Evolutionary conservation across 108 stramenopile species (phyloP), one percentile per base, ranked within the genome.

Genomic region (Skeletonema grethae): DNA sequence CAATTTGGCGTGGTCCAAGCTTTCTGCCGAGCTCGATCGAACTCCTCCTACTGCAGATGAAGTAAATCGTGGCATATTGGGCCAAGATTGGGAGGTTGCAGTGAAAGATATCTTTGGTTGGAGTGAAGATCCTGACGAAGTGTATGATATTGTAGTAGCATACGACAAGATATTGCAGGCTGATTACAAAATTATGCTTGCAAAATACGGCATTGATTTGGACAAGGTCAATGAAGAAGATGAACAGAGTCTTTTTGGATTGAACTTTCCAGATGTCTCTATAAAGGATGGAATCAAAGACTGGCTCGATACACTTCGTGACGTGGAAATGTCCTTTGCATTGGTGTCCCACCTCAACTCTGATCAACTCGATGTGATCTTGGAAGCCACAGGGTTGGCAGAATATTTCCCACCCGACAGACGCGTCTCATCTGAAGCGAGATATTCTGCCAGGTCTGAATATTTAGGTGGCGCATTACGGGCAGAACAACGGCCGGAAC

Each of bases 281-380:
- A 41, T 80, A 7, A 63, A 71, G 29, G 63, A 70, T 28, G 87
- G 87, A 10, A 73, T 80, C 28, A 15, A 13, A n/a, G 69, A 87
- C 30, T 93, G 86, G 88, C 81, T 93, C 55, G 63, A 65, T 35
- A 57, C 82, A 5, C 73, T 94, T 28, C 70, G 70, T 32, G 79
- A 82, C 15, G 88, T 89, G 7, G 88, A 94, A 39, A 90, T 94
- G 84, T 85, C 80, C n/a, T 87, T 81, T 65, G 90, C 80, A 0
- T 67, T 94, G 5, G 78, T 86, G 11, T 85, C 92, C 15, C 70
- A 88, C 64, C 66, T 94, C n/a, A 80, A 84, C 22, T 24, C 58
- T 41, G 71, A 80, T 46, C 87, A 89, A 65, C 76, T 91, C 30
- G 84, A 87, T 28, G 63, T 66, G 5, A 57, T 94, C 4, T 65